These are phyloP conservation scores for Centrapalus pauciflorus DNA, from an alignment of 129 eudicot species.

Conservation along the genomic window DNA sequence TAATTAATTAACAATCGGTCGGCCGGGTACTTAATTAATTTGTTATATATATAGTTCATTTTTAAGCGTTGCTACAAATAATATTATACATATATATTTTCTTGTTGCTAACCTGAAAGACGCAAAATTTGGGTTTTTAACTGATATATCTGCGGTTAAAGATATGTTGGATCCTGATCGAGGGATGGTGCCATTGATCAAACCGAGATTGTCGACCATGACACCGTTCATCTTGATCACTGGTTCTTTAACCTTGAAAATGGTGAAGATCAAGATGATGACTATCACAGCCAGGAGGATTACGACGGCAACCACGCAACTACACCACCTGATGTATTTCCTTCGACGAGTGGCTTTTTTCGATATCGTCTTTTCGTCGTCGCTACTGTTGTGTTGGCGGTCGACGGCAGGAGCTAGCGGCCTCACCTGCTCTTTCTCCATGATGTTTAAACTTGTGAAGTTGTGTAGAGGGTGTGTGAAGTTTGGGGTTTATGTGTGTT, in stretches of 20 bases:
- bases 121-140: slow-evolving; percentile 72
- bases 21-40: too few species aligned
- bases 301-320: slow-evolving; percentile 22
- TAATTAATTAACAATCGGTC: too few species aligned
- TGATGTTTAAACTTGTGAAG: slow-evolving; percentile 24
- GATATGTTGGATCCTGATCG: slow-evolving; percentile 54
- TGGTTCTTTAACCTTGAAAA: slow-evolving; percentile 62
- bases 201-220: slow-evolving; percentile 22
- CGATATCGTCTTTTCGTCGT: slow-evolving; percentile 11
- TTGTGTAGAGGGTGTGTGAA: not conserved
- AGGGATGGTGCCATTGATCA: slow-evolving; percentile 19
- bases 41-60: too few species aligned
- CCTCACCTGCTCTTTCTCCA: slow-evolving; percentile 44
- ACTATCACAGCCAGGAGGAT: slow-evolving; percentile 30
- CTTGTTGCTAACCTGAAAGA: slow-evolving; percentile 39
- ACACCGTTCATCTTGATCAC: slow-evolving; percentile 45
- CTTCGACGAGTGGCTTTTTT: slow-evolving; percentile 7
- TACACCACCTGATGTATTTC: slow-evolving; percentile 29
- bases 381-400: slow-evolving; percentile 27
- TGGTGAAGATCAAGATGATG: slow-evolving; percentile 48
- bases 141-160: slow-evolving; percentile 57
- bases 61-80: not conserved
- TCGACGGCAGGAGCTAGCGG: slow-evolving; percentile 53
- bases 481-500: not conserved
- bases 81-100: not conserved